These are phyloP conservation scores for Didymella pinodella DNA, from an alignment of 2,329 filamentous ascomycete species.

Conservation along the genomic window DNA sequence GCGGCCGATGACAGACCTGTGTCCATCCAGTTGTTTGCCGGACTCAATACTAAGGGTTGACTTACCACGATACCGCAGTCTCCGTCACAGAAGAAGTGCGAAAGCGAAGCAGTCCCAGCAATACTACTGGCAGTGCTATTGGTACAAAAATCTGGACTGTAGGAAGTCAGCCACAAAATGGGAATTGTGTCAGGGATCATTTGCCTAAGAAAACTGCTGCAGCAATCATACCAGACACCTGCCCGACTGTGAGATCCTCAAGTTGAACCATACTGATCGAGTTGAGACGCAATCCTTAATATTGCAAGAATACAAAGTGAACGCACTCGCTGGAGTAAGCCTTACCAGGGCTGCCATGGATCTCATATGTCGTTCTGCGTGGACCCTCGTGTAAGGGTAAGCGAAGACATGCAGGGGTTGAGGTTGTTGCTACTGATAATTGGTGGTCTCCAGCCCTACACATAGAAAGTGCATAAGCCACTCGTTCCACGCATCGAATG, in stretches of 20 bases:
- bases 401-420: neutral
- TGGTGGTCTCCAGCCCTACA: neutral
- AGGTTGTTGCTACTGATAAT: neutral
- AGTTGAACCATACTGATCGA: slow-evolving; percentile 14
- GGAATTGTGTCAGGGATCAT: neutral
- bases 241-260: slow-evolving; percentile 44
- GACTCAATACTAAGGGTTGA: too few relatives aligned
- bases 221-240: slow-evolving; percentile 54
- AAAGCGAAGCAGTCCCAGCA: neutral
- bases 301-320: neutral
- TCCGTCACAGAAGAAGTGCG: slow-evolving; percentile 11
- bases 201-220: slow-evolving; percentile 48
- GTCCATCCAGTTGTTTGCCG: neutral
- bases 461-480: neutral
- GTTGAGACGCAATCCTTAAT: too few relatives aligned
- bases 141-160: neutral
- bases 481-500: neutral
- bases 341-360: neutral
- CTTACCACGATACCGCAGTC: slow-evolving; percentile 1
- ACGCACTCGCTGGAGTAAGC: neutral
- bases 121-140: slow-evolving; percentile 1
- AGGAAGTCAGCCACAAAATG: neutral
- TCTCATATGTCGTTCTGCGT: neutral
- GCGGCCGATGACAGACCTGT: slow-evolving; percentile 49
- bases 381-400: neutral